phyloP scores from a whole-genome alignment of 2,329 filamentous ascomycete genomes.

The Clarireedia homoeocarpa region DNA sequence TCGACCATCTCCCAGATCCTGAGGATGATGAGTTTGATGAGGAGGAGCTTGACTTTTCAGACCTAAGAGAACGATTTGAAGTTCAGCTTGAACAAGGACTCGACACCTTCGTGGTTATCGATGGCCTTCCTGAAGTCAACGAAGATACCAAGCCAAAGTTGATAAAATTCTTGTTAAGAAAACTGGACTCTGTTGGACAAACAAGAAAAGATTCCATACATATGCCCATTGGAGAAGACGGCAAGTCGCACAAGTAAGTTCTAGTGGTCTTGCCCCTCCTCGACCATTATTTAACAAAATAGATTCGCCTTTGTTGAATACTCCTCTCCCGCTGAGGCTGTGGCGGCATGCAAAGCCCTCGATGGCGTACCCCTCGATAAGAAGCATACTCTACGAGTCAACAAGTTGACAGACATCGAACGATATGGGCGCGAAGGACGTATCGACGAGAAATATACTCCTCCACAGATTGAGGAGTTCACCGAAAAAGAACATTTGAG shows the following conservation, averaged over 20 bases:
- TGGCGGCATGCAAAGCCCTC: constrained; percentile 81
- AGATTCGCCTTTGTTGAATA: constrained; percentile 98
- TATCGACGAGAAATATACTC: constrained; percentile 81
- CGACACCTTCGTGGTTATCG: constrained; percentile 92
- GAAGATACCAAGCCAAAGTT: constrained; percentile 91
- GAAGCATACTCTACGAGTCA: constrained; percentile 90
- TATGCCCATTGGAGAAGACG: constrained; percentile 88
- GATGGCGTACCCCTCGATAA: constrained; percentile 87
- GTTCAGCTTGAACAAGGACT: constrained; percentile 93
- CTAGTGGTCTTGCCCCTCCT: constrained; percentile 3
- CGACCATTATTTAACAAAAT: constrained; percentile 7
- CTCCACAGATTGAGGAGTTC: constrained; percentile 77
- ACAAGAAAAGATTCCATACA: constrained; percentile 80
- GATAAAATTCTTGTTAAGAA: constrained; percentile 91
- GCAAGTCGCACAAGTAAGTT: constrained; percentile 75
- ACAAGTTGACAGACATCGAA: constrained; percentile 98
- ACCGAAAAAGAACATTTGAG: constrained; percentile 87
- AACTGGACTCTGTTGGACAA: constrained; percentile 78
- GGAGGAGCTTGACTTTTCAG: constrained; percentile 90
- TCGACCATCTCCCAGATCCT: constrained; percentile 85
- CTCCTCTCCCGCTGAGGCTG: constrained; percentile 80
- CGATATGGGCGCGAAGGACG: constrained; percentile 90
- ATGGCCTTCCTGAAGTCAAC: constrained; percentile 82
- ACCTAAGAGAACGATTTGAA: constrained; percentile 90
- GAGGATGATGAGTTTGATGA: constrained; percentile 83